Evolutionary conservation across 805 yeast genomes (phyloP), one percentile per base, ranked within the genome.

Genomic region (Blastobotrys americana): DNA sequence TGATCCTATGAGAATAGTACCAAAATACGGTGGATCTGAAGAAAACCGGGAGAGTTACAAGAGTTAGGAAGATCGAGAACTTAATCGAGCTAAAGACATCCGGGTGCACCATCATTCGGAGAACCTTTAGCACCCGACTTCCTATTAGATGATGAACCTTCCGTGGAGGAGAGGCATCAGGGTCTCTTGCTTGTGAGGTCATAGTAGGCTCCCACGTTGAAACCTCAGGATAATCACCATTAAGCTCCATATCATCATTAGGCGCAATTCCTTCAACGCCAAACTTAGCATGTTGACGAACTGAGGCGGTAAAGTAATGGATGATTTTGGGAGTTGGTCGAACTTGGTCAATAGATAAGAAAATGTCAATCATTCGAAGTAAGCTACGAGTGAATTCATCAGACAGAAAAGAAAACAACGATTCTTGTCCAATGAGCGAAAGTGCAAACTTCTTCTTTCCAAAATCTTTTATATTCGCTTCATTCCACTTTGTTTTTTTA

Each of bases 131-230:
- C 13, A 51, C n/a, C 8, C 38, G 23, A 3, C 17, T 20, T 4
- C 65, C 65, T 4, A 53, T 10, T 3, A 55, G 31, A 34, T 61
- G 66, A 20, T 44, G 37, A 9, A 49, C n/a, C 16, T 41, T 47
- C 27, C 60, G 49, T 2, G 66, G 63, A 1, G 65, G 64, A 1
- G 59, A 44, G 5, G 59, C 56, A 35, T 61, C 64, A 2, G 64
- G 63, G 42, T 60, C 49, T 16, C 66, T 48, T 1, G 46, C 49
- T 34, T 57, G 57, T 2, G 53, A 52, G 2, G 40, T 20, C 2
- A 16, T 15, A 3, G 40, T 27, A 1, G 48, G 49, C 21, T 42
- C 28, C 34, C 34, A 41, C 15, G 40, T 3, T 10, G 15, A 10
- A 17, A 20, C 27, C n/a, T 5, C 35, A 6, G 8, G 13, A 13